Evolutionary conservation across 192 early-diverging fungal genomes (phyloP).

Genomic region (Paraglomus occultum): DNA sequence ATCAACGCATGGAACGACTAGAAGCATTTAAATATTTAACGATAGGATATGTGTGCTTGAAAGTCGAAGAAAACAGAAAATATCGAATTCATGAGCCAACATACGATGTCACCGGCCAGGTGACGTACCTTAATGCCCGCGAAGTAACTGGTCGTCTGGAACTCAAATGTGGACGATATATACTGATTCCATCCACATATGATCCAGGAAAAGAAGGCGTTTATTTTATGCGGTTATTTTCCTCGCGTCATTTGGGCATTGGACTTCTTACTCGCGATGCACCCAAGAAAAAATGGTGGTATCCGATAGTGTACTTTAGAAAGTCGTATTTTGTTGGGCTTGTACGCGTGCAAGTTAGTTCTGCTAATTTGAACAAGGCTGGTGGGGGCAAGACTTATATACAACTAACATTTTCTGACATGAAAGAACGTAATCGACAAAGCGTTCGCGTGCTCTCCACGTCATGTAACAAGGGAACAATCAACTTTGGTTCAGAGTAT

Average conservation of each 20-base stretch:
- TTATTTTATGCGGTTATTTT: slow-evolving; percentile 39
- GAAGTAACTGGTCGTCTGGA: slow-evolving; percentile 35
- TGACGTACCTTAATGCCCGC: slow-evolving; percentile 43
- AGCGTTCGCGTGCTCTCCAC: background rate
- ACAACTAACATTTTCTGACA: slow-evolving; percentile 20
- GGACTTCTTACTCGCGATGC: slow-evolving; percentile 5
- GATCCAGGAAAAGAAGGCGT: slow-evolving; percentile 35
- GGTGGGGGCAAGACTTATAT: background rate
- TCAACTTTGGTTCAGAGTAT: slow-evolving; percentile 18
- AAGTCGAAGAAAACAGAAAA: slow-evolving; percentile 44
- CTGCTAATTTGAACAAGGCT: background rate
- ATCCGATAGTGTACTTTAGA: slow-evolving; percentile 15
- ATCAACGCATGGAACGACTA: slow-evolving; percentile 17
- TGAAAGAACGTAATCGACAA: slow-evolving; percentile 6
- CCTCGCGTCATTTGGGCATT: background rate
- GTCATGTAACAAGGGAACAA: background rate
- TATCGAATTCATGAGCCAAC: slow-evolving; percentile 43
- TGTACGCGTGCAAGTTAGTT: background rate
- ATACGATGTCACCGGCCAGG: slow-evolving; percentile 36
- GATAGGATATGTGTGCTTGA: slow-evolving; percentile 40
- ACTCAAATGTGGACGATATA: slow-evolving; percentile 38
- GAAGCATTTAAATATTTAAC: slow-evolving; percentile 23
- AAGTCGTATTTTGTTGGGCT: slow-evolving; percentile 20
- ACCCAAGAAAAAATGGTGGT: slow-evolving; percentile 25
- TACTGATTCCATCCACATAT: slow-evolving; percentile 44